These are phyloP conservation scores for Phytophthora brassicae DNA, from an alignment of 352 stramenopile genomes.

Conservation along the genomic window DNA sequence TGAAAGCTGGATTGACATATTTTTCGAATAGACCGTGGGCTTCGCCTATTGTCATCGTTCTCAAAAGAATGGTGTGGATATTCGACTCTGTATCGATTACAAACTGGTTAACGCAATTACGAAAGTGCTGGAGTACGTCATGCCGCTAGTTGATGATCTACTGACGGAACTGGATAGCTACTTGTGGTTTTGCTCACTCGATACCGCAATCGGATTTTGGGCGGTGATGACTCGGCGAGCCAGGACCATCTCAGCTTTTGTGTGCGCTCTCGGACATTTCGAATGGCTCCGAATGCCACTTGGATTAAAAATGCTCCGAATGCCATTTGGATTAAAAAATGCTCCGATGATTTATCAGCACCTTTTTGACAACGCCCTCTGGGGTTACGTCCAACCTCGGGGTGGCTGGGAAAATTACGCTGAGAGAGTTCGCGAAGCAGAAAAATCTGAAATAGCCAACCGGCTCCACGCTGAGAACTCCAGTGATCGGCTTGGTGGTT, in stretches of 20 bases:
- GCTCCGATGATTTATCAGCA: neutral
- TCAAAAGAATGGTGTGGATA: conserved; percentile 4
- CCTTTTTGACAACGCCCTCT: neutral
- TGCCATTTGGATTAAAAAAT: neutral
- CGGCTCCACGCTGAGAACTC: neutral
- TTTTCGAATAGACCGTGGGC: neutral
- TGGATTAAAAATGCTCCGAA: neutral
- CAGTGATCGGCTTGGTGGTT: too few species aligned
- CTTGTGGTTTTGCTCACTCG: neutral
- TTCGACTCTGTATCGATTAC: neutral
- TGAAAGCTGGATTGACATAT: neutral
- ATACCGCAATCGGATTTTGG: neutral
- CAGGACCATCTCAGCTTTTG: neutral
- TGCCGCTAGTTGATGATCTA: neutral
- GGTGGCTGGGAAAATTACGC: neutral
- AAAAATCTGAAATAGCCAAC: neutral
- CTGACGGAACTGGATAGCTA: neutral
- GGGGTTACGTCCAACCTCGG: neutral
- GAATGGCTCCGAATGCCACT: neutral
- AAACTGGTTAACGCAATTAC: conserved; percentile 3
- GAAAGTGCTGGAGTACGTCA: neutral
- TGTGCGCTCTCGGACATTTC: neutral
- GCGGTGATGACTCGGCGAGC: conserved; percentile 3
- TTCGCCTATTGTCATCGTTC: neutral
- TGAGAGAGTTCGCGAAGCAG: neutral